A percentile compares a stretch with the other conserved stretches of the same genome.
Conservation (phyloP, 116 monocot species). For the Papilionanthe hybrid region DNA sequence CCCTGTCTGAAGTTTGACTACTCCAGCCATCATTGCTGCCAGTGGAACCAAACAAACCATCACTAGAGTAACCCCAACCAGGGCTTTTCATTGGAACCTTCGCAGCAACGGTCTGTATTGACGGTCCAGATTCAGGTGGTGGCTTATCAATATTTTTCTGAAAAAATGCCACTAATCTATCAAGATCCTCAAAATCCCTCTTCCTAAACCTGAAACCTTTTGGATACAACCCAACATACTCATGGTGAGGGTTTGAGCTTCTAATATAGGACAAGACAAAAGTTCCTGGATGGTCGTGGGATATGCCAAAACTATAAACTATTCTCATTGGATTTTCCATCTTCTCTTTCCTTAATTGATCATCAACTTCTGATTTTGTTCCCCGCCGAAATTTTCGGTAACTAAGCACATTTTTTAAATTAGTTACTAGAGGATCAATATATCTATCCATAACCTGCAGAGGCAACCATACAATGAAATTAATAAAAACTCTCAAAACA, state of each 20-base stretch:
- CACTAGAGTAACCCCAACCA: constrained; percentile 28
- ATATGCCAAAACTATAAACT: constrained; percentile 85
- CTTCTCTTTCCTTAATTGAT: constrained; percentile 63
- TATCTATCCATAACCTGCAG: constrained; percentile 90
- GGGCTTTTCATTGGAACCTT: constrained; percentile 83
- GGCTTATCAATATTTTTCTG: constrained; percentile 77
- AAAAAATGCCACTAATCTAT: constrained; percentile 72
- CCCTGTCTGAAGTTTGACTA: constrained; percentile 42
- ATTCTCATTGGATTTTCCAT: constrained; percentile 75
- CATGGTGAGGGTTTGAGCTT: constrained; percentile 79
- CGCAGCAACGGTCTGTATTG: constrained; percentile 61
- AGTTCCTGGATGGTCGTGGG: constrained; percentile 91
- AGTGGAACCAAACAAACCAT: constrained; percentile 20
- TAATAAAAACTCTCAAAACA: background rate
- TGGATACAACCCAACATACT: constrained; percentile 88
- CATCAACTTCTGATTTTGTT: constrained; percentile 58
- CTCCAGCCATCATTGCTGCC: constrained; percentile 42
- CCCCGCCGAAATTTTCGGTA: constrained; percentile 87
- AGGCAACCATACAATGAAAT: background rate
- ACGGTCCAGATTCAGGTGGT: constrained; percentile 36
- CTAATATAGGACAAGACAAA: constrained; percentile 87
- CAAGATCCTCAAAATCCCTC: constrained; percentile 73
- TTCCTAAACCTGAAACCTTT: constrained; percentile 87
- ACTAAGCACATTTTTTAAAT: constrained; percentile 76
- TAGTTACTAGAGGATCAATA: constrained; percentile 81